Evolutionary conservation across 805 yeast genomes (phyloP), one percentile per base, ranked within the genome.

Genomic region (Cyberlindnera veronae): DNA sequence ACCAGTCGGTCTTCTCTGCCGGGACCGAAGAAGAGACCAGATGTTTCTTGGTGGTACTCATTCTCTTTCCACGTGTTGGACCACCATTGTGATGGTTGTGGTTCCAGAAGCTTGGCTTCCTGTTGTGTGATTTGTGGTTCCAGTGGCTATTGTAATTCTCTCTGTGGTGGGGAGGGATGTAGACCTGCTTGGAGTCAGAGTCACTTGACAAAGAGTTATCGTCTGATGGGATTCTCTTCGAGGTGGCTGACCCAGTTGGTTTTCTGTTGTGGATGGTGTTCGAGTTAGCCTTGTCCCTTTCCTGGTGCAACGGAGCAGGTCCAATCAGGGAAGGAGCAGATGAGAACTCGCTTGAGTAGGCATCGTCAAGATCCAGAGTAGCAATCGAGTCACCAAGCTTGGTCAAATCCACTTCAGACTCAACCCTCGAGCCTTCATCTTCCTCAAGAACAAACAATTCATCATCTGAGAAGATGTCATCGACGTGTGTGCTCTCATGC

Each of bases 151-250:
- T 40, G 22, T 52, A 48, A 44, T 63, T 62, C 38, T 69, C 62
- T 50, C 81, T 64, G 43, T 73, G 78, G 51, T 75, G 80, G 12
- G 81, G 81, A 20, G 79, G 79, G 16, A 75, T 63, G 47, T 75
- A 75, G 10, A 44, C 40, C 16, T 42, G 51, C 42, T 52, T 57
- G 9, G 54, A 38, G 29, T 42, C 38, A 5, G 48, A 39, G 5
- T 33, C 43, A 26, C 38, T 36, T 4, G 38, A 34, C n/a, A 23
- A 16, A 15, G 35, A 36, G 22, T 32, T 34, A 3, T 30, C 24
- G 18, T 14, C 28, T 19, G 19, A 31, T 17, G 22, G 15, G 11
- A 14, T 24, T 16, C 20, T 30, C 29, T 36, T 31, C 20, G 16
- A 8, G 17, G 29, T 26, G 30, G 32, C 29, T 10, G 33, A 5